These are phyloP conservation scores for Boletus huronensis DNA, from an alignment of 768 basidiomycete genomes.

Conservation along the genomic window DNA sequence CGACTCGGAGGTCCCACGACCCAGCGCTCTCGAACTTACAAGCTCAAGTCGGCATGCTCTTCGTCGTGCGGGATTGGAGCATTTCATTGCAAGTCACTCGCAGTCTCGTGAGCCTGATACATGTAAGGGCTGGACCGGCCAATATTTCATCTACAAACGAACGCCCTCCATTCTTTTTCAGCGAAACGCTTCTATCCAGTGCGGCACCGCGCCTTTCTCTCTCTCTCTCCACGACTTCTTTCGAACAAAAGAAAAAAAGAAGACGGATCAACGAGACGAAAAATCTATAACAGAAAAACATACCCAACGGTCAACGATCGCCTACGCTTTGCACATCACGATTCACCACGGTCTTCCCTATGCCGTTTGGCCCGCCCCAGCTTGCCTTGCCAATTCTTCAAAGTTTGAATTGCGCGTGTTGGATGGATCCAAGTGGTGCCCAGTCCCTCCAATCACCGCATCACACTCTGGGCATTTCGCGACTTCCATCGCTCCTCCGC, in stretches of 20 bases:
- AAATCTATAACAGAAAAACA: neutral
- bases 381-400: constrained; percentile 38
- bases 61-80: constrained; percentile 38
- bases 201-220: no score
- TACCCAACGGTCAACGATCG: neutral
- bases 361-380: constrained; percentile 27
- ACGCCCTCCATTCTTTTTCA: no score
- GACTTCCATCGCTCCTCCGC: constrained; percentile 52
- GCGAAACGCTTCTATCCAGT: no score
- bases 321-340: neutral
- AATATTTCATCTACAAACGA: no score
- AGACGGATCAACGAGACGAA: neutral
- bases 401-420: constrained; percentile 49
- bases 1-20: no score
- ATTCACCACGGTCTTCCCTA: constrained; percentile 28
- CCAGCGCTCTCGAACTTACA: no score
- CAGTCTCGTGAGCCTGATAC: no score
- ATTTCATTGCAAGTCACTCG: no score
- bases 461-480: constrained; percentile 57
- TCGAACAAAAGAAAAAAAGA: no score
- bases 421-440: constrained; percentile 38
- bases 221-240: no score
- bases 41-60: no score
- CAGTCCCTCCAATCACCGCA: constrained; percentile 47
- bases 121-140: no score